phyloP scores from a whole-genome alignment of 2,329 filamentous ascomycete species.

The Zymoseptoria tritici region DNA sequence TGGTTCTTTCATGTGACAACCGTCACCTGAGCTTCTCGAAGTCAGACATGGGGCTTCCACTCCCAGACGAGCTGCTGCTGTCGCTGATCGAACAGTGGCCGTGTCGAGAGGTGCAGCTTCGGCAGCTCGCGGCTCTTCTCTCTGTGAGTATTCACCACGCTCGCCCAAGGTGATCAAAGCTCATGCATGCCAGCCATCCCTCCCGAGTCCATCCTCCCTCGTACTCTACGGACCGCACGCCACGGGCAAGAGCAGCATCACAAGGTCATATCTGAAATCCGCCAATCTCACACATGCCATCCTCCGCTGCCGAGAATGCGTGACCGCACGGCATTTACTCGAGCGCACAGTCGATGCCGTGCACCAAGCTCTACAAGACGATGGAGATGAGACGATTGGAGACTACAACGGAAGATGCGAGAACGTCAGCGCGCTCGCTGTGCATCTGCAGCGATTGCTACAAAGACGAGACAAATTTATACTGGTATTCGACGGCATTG shows the following conservation, averaged over 20 bases:
- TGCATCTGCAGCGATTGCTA: conserved; percentile 62
- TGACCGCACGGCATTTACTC: conserved; percentile 69
- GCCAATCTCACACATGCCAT: conserved; percentile 51
- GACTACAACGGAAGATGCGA: conserved; percentile 60
- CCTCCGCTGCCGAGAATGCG: conserved; percentile 65
- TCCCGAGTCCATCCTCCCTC: conserved; percentile 65
- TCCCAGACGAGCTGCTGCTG: conserved; percentile 24
- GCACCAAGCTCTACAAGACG: conserved; percentile 30
- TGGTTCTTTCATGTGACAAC: conserved; percentile 1
- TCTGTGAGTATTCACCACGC: conserved; percentile 29
- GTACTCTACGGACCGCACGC: conserved; percentile 78
- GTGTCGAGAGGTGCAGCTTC: conserved; percentile 40
- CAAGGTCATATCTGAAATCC: conserved; percentile 52
- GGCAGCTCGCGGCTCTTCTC: conserved; percentile 39
- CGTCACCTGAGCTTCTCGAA: neutral
- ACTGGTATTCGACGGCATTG: conserved; percentile 80
- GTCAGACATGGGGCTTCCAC: conserved; percentile 15
- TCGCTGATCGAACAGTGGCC: conserved; percentile 25
- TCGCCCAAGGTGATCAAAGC: neutral
- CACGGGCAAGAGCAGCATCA: conserved; percentile 75
- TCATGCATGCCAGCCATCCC: conserved; percentile 45
- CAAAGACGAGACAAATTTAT: conserved; percentile 57
- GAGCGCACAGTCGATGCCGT: conserved; percentile 58
- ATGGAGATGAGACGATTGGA: conserved; percentile 24
- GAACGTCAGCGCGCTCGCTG: conserved; percentile 66